Evolutionary conservation across 1,284 basidiomycete species (phyloP), one percentile per base, ranked within the genome.

Genomic region (Cutaneotrichosporon sp.): DNA sequence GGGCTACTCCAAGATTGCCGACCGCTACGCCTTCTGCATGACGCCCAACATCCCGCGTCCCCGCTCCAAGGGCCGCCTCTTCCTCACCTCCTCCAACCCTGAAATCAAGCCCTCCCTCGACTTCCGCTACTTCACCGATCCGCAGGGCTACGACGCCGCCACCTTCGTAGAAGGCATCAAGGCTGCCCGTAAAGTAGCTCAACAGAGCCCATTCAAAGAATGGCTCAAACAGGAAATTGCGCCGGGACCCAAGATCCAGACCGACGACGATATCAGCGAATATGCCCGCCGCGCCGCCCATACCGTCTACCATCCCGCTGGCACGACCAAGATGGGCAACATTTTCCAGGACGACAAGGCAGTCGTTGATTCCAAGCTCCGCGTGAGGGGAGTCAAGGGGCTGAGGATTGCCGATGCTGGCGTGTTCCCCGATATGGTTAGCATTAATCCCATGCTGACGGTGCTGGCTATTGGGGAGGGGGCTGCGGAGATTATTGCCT

Each of bases 51-150:
- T 68, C 30, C 66, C 66, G 3, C 66, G 66, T 21, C 66, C 66
- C 18, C 59, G 59, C 26, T 63, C 62, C 11, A 56, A 55, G n/a
- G 66, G 66, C 18, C 32, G 56, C 14, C 46, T 68, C 18, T 68
- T 65, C 56, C 64, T 68, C 38, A 60, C 57, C 7, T 56, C 51
- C 1, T 21, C 46, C 13, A 57, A 68, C 62, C 66, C 66, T 7
- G 31, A 4, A 18, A 62, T 65, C 52, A 68, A 68, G 62, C 66
- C 66, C 21, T 64, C 66, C 5, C 66, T 68, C 56, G 64, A 68
- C 62, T 68, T 68, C 62, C 59, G 66, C 26, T 68, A 68, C 66
- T 68, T 68, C 31, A 65, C 66, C 57, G 66, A 68, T 47, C 66
- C 62, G 5, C 64, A 53, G 22, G 66, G 66, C 1, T 68, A 68